Conservation (phyloP, 768 basidiomycete species). For the Lactarius pseudohatsudake region DNA sequence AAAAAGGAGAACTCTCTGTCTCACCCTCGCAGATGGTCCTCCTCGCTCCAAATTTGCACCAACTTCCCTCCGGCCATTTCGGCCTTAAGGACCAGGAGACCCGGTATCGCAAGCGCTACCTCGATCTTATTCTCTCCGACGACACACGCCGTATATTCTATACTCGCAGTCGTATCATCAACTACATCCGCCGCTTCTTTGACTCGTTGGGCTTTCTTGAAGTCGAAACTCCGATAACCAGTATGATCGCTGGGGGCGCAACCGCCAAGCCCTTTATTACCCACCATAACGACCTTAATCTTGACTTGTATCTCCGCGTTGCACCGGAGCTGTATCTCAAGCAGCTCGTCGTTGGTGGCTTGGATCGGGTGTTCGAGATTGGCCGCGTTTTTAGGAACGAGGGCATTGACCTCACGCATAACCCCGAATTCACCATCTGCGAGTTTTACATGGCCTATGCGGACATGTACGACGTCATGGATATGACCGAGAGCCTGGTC, state of each 20-base stretch:
- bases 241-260: slow-evolving; percentile 93
- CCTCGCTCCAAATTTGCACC: slow-evolving; percentile 94
- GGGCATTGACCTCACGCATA: slow-evolving; percentile 98
- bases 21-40: slow-evolving; percentile 77
- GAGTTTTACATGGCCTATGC: slow-evolving; percentile 99
- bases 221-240: slow-evolving; percentile 98
- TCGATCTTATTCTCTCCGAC: slow-evolving; percentile 95
- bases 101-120: slow-evolving; percentile 96
- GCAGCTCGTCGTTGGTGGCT: slow-evolving; percentile 93
- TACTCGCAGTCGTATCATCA: slow-evolving; percentile 85
- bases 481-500: slow-evolving; percentile 87
- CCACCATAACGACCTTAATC: slow-evolving; percentile 96
- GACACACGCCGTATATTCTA: slow-evolving; percentile 88
- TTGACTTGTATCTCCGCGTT: slow-evolving; percentile 95
- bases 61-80: slow-evolving; percentile 88
- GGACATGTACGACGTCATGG: slow-evolving; percentile 99
- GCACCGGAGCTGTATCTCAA: slow-evolving; percentile 99
- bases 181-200: slow-evolving; percentile 89
- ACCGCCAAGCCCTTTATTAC: slow-evolving; percentile 99
- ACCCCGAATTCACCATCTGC: slow-evolving; percentile 99
- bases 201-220: slow-evolving; percentile 94
- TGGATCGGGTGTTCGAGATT: slow-evolving; percentile 98
- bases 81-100: slow-evolving; percentile 98
- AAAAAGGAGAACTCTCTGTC: slow-evolving; percentile 94
- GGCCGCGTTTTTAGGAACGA: slow-evolving; percentile 98